Evolutionary conservation across 257 asterid genomes (phyloP), one percentile per base, ranked within the genome.

Genomic region (Nyctanthes arbortristis): DNA sequence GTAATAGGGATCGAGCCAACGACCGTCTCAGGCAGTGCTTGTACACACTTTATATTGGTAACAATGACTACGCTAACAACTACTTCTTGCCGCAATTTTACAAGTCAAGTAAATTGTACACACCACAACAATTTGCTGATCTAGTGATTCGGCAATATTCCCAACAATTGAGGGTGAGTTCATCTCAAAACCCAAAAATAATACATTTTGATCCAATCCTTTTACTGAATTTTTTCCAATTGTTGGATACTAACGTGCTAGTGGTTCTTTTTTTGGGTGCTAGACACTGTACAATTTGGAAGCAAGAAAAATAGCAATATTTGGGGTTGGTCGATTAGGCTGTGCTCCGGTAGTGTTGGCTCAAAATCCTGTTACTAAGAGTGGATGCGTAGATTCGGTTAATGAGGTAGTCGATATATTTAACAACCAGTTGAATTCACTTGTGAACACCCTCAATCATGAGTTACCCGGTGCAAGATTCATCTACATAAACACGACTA

Each of bases 221-320:
- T n/a, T n/a, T n/a, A n/a, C n/a, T n/a, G n/a, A n/a, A n/a, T n/a
- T n/a, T n/a, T n/a, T n/a, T n/a, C n/a, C n/a, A n/a, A n/a, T n/a
- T n/a, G n/a, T n/a, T n/a, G n/a, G n/a, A 43, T 14, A 36, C 43
- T 39, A 39, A 39, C 47, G n/a, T n/a, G n/a, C n/a, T 12, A 39
- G 59, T 52, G 16, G 59, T 14, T 52, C 7, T 0, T 9, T 64
- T 35, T 35, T 3, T 13, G 5, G 22, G 2, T 37, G 5, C 47
- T 59, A 89, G 96, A 49, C 1, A 5, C 63, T 89, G 71, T 81
- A 84, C 63, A 4, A 29, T 1, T 2, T 7, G 0, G 94, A 91
- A 47, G 85, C 94, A 49, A 77, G 94, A 54, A 89, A 83, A 66
- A 32, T 85, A 2, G 87, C 87, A 0, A 63, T 87, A 0, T 80